These are phyloP conservation scores for Dianthus caryophyllus DNA, from an alignment of 148 eudicot species.

Conservation along the genomic window DNA sequence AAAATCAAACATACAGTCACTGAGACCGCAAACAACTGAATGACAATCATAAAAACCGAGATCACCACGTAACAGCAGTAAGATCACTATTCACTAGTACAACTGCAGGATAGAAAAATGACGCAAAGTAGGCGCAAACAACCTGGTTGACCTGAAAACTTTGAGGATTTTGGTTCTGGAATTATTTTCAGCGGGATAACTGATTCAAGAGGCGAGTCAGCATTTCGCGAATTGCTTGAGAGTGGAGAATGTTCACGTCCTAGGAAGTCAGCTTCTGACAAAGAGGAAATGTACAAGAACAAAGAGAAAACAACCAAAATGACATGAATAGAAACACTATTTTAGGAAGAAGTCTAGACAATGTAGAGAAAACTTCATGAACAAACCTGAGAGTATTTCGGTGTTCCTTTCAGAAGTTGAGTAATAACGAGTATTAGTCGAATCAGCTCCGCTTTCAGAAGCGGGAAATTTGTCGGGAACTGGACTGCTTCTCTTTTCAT, in stretches of 20 bases:
- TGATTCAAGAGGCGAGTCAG: background rate
- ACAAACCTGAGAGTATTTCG: slow-evolving; percentile 24
- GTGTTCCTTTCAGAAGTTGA: slow-evolving; percentile 2
- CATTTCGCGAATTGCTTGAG: background rate
- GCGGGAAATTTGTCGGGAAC: background rate
- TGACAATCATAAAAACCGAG: background rate
- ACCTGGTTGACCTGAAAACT: slow-evolving; percentile 8
- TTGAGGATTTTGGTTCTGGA: background rate
- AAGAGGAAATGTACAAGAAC: background rate
- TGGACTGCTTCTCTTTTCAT: background rate
- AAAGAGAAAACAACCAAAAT: background rate
- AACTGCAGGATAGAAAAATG: background rate
- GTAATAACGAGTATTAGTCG: background rate
- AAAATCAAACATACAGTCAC: background rate
- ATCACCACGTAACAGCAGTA: background rate
- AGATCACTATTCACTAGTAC: background rate
- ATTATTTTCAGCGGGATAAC: background rate
- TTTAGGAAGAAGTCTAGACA: background rate
- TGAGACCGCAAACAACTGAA: background rate
- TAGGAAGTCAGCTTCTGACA: background rate
- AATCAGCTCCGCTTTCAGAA: slow-evolving; percentile 16
- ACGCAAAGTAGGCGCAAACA: background rate
- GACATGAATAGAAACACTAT: background rate
- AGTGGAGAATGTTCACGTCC: background rate
- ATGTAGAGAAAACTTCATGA: slow-evolving; percentile 11